Evolutionary conservation across 768 basidiomycete species (phyloP).

Genomic region (Melanogaster broomeanus): DNA sequence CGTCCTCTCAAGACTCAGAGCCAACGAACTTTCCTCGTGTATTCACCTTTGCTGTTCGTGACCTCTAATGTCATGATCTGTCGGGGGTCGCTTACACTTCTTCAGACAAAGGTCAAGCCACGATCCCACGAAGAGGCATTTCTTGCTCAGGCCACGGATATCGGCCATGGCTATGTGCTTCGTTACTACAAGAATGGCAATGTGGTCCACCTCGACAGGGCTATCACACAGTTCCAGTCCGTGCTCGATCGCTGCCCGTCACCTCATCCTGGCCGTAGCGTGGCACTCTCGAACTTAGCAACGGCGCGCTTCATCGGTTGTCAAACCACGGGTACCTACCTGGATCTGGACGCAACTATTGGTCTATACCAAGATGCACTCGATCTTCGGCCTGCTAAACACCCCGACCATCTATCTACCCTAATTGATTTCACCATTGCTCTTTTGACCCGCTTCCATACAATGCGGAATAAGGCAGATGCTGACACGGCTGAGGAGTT

Average conservation of each 20-base stretch:
- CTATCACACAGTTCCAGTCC: conserved; percentile 2
- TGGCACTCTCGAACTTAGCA: conserved; percentile 12
- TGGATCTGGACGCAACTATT: neutral
- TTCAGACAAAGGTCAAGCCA: neutral
- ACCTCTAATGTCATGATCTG: too few relatives aligned
- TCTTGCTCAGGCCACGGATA: neutral
- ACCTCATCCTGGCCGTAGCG: neutral
- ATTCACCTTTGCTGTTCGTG: too few relatives aligned
- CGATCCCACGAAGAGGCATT: neutral
- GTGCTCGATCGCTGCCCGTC: conserved; percentile 4
- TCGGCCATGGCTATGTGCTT: conserved; percentile 1
- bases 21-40: too few relatives aligned
- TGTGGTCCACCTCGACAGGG: neutral
- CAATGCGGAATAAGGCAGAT: neutral
- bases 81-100: too few relatives aligned
- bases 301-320: neutral
- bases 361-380: conserved; percentile 9
- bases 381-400: neutral
- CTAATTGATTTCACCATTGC: conserved; percentile 1
- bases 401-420: conserved; percentile 9
- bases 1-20: too few relatives aligned
- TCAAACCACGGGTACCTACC: neutral
- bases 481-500: neutral
- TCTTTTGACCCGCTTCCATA: conserved; percentile 2
- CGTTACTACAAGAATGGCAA: neutral